These are phyloP conservation scores for Ophiostoma triangulosporum DNA, from an alignment of 2,329 filamentous ascomycete genomes.

Conservation along the genomic window DNA sequence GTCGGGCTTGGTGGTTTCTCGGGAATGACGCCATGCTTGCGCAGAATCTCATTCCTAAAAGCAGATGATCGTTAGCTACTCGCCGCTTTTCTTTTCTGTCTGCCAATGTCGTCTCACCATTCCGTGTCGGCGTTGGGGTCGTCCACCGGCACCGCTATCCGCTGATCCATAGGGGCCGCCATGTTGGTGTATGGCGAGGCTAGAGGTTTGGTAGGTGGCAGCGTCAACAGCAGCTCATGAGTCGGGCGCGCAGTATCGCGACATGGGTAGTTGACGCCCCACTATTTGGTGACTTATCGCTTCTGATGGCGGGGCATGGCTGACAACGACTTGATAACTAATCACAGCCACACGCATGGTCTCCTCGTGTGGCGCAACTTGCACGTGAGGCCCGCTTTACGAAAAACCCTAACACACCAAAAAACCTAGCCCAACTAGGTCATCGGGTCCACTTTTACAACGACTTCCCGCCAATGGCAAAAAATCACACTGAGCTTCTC, in stretches of 20 bases:
- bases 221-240: no score
- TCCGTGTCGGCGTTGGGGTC: conserved; percentile 96
- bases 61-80: not conserved
- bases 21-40: conserved; percentile 93
- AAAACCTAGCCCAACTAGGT: not conserved
- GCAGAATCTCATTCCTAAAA: conserved; percentile 92
- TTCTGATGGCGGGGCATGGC: not conserved
- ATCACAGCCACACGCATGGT: not conserved
- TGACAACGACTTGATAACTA: not conserved
- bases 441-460: not conserved
- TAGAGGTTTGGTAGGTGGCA: no score
- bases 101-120: conserved; percentile 47
- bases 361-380: not conserved
- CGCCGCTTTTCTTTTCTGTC: not conserved
- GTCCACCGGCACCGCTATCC: conserved; percentile 72
- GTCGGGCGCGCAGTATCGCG: no score
- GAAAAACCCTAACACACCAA: conserved; percentile 1
- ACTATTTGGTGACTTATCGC: not conserved
- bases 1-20: conserved; percentile 94
- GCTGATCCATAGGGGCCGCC: conserved; percentile 49
- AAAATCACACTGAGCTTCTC: not conserved
- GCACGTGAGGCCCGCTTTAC: not conserved
- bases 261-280: not conserved
- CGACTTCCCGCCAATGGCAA: not conserved
- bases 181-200: conserved; percentile 28